These are phyloP conservation scores for Alternaria postmessia DNA, from an alignment of 2,329 filamentous ascomycete genomes.

Conservation along the genomic window DNA sequence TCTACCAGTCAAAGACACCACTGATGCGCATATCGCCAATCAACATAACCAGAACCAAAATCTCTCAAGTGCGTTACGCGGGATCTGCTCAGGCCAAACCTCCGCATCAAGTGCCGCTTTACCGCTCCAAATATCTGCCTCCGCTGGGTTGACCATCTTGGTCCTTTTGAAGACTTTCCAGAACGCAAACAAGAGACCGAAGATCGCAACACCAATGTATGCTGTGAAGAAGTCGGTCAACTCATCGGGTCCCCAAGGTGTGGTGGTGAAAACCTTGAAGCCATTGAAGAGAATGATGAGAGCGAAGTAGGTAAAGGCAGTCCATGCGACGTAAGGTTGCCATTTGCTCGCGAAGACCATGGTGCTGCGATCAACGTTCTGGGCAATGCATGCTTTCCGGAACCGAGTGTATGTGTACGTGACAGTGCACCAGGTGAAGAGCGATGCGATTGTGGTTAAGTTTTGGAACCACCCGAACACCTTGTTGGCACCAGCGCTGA, in stretches of 20 bases:
- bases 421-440: conserved; percentile 64
- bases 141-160: conserved; percentile 53
- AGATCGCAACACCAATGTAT: conserved; percentile 56
- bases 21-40: background rate
- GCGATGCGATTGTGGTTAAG: conserved; percentile 66
- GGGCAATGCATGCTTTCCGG: conserved; percentile 54
- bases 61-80: conserved; percentile 56
- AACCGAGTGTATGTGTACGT: conserved; percentile 68
- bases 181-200: conserved; percentile 60
- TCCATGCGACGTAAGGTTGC: conserved; percentile 65
- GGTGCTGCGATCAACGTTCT: conserved; percentile 63
- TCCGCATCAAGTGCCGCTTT: conserved; percentile 58
- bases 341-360: conserved; percentile 60
- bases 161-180: conserved; percentile 75
- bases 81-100: conserved; percentile 54
- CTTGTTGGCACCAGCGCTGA: conserved; percentile 54
- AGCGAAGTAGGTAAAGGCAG: conserved; percentile 66
- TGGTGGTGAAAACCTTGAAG: conserved; percentile 64
- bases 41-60: conserved; percentile 60
- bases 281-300: conserved; percentile 68
- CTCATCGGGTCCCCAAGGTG: conserved; percentile 48
- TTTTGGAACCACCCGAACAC: conserved; percentile 76
- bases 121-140: conserved; percentile 57
- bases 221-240: conserved; percentile 60
- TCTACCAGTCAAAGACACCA: background rate